Evolutionary conservation across 2,329 filamentous ascomycete genomes (phyloP), one percentile per base, ranked within the genome.

Genomic region (Pseudogymnoascus sp.): DNA sequence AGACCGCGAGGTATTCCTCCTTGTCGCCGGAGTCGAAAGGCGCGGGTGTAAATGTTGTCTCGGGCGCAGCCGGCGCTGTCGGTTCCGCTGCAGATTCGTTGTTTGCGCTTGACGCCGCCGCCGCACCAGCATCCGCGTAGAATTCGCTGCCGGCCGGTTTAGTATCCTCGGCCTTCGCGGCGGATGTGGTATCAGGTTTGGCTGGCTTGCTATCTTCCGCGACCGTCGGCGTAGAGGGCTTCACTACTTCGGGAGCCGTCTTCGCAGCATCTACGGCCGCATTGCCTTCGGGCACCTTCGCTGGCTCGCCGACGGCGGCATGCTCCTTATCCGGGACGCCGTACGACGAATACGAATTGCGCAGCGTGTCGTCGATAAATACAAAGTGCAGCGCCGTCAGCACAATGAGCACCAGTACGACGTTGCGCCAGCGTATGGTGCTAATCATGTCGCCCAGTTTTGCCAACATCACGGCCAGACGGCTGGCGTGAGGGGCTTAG

Each of bases 1-100:
- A 71, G 44, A 71, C 62, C 2, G 70, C 70, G 5, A 71, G 61
- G 38, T 68, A 65, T 63, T 69, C 68, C 1, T 69, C 58, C 21
- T 25, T 59, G 13, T 59, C 58, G 17, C 58, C 58, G 8, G 33
- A 38, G 33, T 38, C 33, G 58, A 59, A 59, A 31, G 58, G 58
- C 21, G 58, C 33, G 13, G 58, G 58, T 27, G 58, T 59, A 33
- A 35, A 55, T 17, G 48, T 55, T 35, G 48, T 55, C 21, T 55
- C 5, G 13, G 58, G 58, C 33, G 38, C 35, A 12, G 33, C 33
- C 2, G 58, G 58, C 8, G 38, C 35, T n/a, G 35, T 38, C 13
- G 58, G 58, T 38, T 38, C 38, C 8, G 29, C 33, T 1, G 35
- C 7, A 12, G 21, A 8, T 13, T 55, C 48, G 5, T 55, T 55